phyloP scores from a whole-genome alignment of 2,329 filamentous ascomycete genomes.

The Aspergillus alliaceus region DNA sequence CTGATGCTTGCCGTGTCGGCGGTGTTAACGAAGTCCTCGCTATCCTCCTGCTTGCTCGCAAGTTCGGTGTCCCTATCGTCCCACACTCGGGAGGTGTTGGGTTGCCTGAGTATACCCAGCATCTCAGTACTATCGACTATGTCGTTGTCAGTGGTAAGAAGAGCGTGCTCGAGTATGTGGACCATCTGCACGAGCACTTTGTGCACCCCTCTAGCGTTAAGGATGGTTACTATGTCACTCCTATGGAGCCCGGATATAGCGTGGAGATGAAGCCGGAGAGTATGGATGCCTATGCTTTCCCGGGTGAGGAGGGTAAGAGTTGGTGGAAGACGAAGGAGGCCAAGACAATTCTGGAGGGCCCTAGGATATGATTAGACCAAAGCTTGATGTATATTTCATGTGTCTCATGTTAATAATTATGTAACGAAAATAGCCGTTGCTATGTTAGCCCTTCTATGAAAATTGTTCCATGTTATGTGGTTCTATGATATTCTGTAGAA shows the following conservation, averaged over 20 bases:
- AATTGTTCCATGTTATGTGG: too few species aligned
- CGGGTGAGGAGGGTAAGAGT: slow-evolving; percentile 72
- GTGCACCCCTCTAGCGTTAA: slow-evolving; percentile 75
- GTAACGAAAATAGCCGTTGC: neutral
- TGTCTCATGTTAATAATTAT: neutral
- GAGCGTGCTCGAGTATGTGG: slow-evolving; percentile 85
- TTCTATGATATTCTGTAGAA: neutral
- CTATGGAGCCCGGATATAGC: slow-evolving; percentile 78
- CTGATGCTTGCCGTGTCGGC: slow-evolving; percentile 85
- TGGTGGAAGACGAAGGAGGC: slow-evolving; percentile 86
- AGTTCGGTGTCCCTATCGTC: slow-evolving; percentile 74
- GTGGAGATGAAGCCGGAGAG: slow-evolving; percentile 91
- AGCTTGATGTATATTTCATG: slow-evolving; percentile 1
- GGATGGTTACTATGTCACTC: slow-evolving; percentile 86
- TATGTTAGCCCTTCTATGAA: neutral
- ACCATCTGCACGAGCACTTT: slow-evolving; percentile 93
- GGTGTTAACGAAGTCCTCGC: slow-evolving; percentile 90
- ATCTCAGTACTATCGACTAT: slow-evolving; percentile 89
- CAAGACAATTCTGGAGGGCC: slow-evolving; percentile 67
- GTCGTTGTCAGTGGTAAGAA: slow-evolving; percentile 80
- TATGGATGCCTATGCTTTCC: slow-evolving; percentile 77
- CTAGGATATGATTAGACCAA: slow-evolving; percentile 27
- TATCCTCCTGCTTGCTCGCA: slow-evolving; percentile 75
- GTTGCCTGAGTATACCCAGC: slow-evolving; percentile 90
- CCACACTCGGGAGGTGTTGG: slow-evolving; percentile 89